Base-by-base conservation (phyloP, 352 stramenopile genomes). In the Plasmopara halstedii region DNA sequence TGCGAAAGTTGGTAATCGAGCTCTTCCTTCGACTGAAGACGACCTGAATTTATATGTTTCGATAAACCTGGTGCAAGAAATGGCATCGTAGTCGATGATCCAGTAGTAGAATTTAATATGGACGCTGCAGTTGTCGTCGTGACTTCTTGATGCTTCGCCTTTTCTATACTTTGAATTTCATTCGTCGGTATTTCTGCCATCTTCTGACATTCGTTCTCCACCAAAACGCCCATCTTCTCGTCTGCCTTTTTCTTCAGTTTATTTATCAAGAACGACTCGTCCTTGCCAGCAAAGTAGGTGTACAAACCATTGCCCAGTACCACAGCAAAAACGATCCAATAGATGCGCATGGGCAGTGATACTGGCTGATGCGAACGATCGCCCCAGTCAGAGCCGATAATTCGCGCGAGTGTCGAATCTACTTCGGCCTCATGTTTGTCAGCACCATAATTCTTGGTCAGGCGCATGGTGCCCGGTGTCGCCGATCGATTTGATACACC, bases 321-420 rank as follows among this genome's bases (percentile, higher is more conserved):
- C 6, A 82, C 14, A 4, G 22, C 55, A 42, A 88, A 88, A 35
- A 85, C 18, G 29, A 77, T 20, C 76, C 76, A 88, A 49, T 88
- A 88, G 14, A 88, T 37, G 20, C 75, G 77, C 76, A 88, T 88
- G 34, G 70, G 57, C 23, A 80, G 38, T 32, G 76, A 80, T 41
- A 88, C 64, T 18, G 56, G 57, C 62, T 88, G 76, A 22, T 68
- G 65, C 31, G 73, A 73, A 15, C 76, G 76, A 43, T 88, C 76
- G 31, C 66, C 76, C 76, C 76, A 88, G 52, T 88, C 76, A 6
- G 76, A 88, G 35, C 76, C 76, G 20, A 88, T 77, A 53, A 88
- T 64, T 27, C 76, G 73, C 45, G 70, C 70, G 11, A 83, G 53
- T 4, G 70, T 76, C 50, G 70, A 78, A 47, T 83, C 70, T 44